Evolutionary conservation across 1,139 yeast species (phyloP), one percentile per base, ranked within the genome.

Genomic region (Yamadazyma dushanensis): DNA sequence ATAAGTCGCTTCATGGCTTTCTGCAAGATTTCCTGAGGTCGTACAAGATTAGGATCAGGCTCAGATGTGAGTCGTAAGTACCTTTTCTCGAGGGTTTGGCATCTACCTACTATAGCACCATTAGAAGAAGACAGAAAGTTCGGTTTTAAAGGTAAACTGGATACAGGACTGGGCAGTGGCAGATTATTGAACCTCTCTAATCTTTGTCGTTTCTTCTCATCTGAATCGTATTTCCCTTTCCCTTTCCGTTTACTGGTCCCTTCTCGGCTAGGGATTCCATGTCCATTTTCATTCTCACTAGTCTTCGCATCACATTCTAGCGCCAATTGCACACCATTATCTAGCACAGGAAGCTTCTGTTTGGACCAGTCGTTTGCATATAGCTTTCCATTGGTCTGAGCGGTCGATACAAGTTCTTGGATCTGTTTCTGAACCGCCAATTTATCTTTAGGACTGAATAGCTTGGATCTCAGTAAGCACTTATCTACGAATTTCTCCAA

Each of bases 21-120:
- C 45, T 73, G 70, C 37, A 92, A 63, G 1, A 88, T 68, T 1
- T 52, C 53, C 34, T 78, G 67, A 0, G 97, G 97, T 31, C 98
- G 71, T 3, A 92, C 97, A 20, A 73, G 63, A 1, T 76, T 74
- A 0, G 97, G 96, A 45, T 87, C 88, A 0, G 97, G 97, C 31
- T 83, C 97, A 1, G 96, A 86, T 0, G 98, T 92, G 40, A 92
- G 65, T 44, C 98, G 70, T 23, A 88, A 64, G 54, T 88, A 92
- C 34, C 76, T 67, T 56, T 92, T 92, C 47, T 90, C 97, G 22
- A 92, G 55, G 2, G 56, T 66, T 27, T 70, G 70, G 49, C 84
- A 75, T 3, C 75, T 68, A 0, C 98, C 98, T 4, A 83, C 72
- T 5, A 90, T 64, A 1, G 57, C 56, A 2, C 30, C 31, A 17